Percentiles rank a stretch among this genome's conserved stretches.
These are phyloP conservation scores for Xerophyta viscosa DNA, from an alignment of 106 monocot genomes.

Conservation along the genomic window DNA sequence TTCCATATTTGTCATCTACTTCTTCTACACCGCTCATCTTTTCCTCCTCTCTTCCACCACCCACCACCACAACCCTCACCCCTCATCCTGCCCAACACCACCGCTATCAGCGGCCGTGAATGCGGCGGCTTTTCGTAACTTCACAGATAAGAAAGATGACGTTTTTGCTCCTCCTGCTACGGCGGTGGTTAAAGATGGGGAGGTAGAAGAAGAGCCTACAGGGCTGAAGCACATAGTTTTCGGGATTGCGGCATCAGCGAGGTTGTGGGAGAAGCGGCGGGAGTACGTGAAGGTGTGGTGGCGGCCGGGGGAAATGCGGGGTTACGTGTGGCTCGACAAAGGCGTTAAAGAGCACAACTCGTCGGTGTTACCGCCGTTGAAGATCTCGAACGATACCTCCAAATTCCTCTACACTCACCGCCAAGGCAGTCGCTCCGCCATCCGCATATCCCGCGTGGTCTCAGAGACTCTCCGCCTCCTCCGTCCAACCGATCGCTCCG, in stretches of 20 bases:
- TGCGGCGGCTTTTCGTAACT: too few relatives aligned
- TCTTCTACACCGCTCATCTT: background rate
- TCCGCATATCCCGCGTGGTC: conserved; percentile 89
- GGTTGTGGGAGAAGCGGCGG: conserved; percentile 24
- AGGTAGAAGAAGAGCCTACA: too few relatives aligned
- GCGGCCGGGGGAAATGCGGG: conserved; percentile 19
- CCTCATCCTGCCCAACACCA: background rate
- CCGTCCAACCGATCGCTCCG: conserved; percentile 13
- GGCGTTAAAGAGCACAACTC: conserved; percentile 1
- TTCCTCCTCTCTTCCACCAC: background rate
- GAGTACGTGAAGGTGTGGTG: conserved; percentile 43
- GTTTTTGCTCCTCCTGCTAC: too few relatives aligned
- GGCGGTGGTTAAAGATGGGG: too few relatives aligned
- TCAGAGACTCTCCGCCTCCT: conserved; percentile 61
- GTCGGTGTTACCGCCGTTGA: background rate
- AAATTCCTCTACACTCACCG: conserved; percentile 57
- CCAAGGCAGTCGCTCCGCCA: conserved; percentile 65
- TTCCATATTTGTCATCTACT: conserved; percentile 1
- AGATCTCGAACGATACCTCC: conserved; percentile 60
- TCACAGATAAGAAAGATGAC: too few relatives aligned
- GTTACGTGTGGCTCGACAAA: conserved; percentile 33
- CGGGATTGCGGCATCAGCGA: conserved; percentile 32
- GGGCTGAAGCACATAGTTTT: conserved; percentile 28
- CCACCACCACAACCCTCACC: background rate
- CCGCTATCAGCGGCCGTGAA: too few relatives aligned